Base-by-base conservation (phyloP, 1,284 basidiomycete species). In the Rhodotorula sp. region DNA sequence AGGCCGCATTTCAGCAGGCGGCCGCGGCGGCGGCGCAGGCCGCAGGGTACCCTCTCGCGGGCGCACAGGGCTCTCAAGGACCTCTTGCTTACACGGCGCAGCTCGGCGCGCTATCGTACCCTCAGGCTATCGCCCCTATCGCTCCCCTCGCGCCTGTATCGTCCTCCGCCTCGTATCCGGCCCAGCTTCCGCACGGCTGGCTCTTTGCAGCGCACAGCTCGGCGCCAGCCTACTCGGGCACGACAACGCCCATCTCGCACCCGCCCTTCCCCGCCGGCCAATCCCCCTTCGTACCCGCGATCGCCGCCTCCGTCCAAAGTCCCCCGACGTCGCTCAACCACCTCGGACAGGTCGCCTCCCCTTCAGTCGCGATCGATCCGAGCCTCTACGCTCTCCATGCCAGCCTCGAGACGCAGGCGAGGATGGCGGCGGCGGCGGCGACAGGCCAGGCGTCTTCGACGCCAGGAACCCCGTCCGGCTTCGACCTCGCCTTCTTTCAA, bases 361-460 rank as follows among this genome's bases (percentile, higher is more conserved):
- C 37, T 26, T 37, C 44, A 30, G n/a, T 34, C 22, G 34, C 28
- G 20, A 13, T 65, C 11, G 69, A 73, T 46, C 72, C 67, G 31
- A 61, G 31, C 52, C 59, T 70, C 15, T 63, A 66, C 53, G 64
- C 61, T 11, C 56, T 73, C 22, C 72, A 73, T 34, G 58, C 58
- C 47, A 68, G 64, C n/a, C 62, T 70, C 55, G 67, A 71, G 30
- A 62, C 69, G n/a, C 71, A 73, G 44, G 68, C 65, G 4, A 50
- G 68, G n/a, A 26, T 50, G 13, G 60, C 60, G 16, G 51, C 51
- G 26, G 62, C 53, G 2, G 40, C 58, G 13, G 47, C 62, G 4
- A 48, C 60, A 10, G 58, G 46, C 6, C 26, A 57, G 26, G 34
- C 37, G 20, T 57, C 64, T 18, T 44, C 61, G n/a, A 46, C 68